A percentile compares a stretch with the other conserved stretches of the same genome.
phyloP scores from a whole-genome alignment of 108 stramenopile species.

The Poteriospumella lacustris region DNA sequence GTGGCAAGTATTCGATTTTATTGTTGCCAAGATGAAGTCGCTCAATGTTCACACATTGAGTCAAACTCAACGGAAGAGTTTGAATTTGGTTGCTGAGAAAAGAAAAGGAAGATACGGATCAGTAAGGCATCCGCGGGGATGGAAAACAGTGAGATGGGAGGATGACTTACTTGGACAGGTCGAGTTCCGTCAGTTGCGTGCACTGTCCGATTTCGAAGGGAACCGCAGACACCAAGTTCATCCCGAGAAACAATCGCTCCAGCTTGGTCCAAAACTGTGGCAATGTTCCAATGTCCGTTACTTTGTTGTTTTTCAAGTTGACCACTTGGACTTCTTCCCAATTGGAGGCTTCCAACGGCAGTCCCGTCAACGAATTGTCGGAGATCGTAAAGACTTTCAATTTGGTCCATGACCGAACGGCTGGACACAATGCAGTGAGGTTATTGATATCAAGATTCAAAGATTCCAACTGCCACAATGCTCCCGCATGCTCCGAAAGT shows the following conservation, averaged over 20 bases:
- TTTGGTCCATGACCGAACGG: slow-evolving; percentile 40
- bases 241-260: slow-evolving; percentile 35
- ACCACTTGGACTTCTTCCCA: slow-evolving; percentile 39
- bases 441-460: slow-evolving; percentile 48
- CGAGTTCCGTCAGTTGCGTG: slow-evolving; percentile 34
- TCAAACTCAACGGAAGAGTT: slow-evolving; percentile 33
- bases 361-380: slow-evolving; percentile 31
- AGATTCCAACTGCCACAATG: slow-evolving; percentile 33
- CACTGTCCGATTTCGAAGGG: slow-evolving; percentile 39
- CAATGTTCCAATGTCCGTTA: slow-evolving; percentile 28
- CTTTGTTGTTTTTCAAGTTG: slow-evolving; percentile 42
- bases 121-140: no score
- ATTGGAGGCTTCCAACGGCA: slow-evolving; percentile 36
- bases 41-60: slow-evolving; percentile 23
- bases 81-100: slow-evolving; percentile 34
- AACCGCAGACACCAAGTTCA: slow-evolving; percentile 37
- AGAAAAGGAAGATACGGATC: background rate
- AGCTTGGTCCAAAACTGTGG: slow-evolving; percentile 32
- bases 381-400: slow-evolving; percentile 35
- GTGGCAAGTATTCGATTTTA: slow-evolving; percentile 36
- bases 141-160: background rate
- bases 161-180: slow-evolving; percentile 24
- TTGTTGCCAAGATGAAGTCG: slow-evolving; percentile 32
- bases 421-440: slow-evolving; percentile 34
- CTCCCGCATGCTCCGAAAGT: slow-evolving; percentile 32